Evolutionary conservation across 805 yeast genomes (phyloP), one percentile per base, ranked within the genome.

Genomic region (Jamesozyma gamospora): DNA sequence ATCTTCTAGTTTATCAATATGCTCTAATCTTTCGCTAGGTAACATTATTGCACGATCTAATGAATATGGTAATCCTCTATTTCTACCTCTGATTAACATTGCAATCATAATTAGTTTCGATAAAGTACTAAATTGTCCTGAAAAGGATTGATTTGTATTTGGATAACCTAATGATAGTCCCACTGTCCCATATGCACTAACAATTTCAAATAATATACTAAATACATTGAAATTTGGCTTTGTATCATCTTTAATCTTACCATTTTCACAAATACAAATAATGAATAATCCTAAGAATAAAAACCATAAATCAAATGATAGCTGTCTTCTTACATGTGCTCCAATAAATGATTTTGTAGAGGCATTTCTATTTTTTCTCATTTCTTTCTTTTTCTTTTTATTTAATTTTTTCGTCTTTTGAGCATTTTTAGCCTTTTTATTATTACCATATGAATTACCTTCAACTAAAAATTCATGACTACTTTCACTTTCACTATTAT

Each of bases 171-270:
- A 60, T 4, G 95, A 83, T 44, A 92, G 62, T 0, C 98, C 98
- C 36, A 90, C 97, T 0, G 96, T 88, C 59, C 97, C 96, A 62
- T 92, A 94, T 0, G 97, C 97, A 48, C 94, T 81, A 5, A 86
- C 83, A 44, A 87, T 77, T 55, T 92, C 98, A 62, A 90, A 92
- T 52, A 92, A 63, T 3, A 84, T 67, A 4, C 74, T 66, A 59
- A 90, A 90, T 15, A 85, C 73, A 7, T 76, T 69, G 52, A 87
- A 85, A 6, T 70, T 58, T 11, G 69, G 69, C 14, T 56, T 45
- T 12, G 67, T 65, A 4, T 63, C 53, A 37, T 69, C 66, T 37
- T 63, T 51, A 25, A 88, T 65, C 48, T 72, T 75, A 4, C 67
- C 63, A 14, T 90, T 83, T 55, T 92, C 98, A 36, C 85, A 82